Evolutionary conservation across 768 basidiomycete genomes (phyloP).

Genomic region (Leccinum subtestaceum): DNA sequence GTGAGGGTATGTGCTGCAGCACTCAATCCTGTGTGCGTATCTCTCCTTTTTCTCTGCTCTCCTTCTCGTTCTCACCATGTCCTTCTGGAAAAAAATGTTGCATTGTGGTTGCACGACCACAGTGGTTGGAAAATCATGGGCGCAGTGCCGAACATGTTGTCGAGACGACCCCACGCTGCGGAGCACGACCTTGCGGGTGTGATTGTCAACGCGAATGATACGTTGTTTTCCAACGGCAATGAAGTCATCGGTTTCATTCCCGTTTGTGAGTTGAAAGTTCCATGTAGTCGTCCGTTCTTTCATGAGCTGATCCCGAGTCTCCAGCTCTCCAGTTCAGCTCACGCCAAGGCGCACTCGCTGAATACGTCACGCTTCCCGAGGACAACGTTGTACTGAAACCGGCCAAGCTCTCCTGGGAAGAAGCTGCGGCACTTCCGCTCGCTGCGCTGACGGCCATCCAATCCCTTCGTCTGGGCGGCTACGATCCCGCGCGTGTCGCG

Average conservation of each 20-base stretch:
- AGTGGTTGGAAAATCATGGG: slow-evolving; percentile 63
- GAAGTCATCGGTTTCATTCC: slow-evolving; percentile 59
- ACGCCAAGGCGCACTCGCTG: slow-evolving; percentile 53
- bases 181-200: slow-evolving; percentile 66
- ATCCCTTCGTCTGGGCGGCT: slow-evolving; percentile 44
- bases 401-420: slow-evolving; percentile 43
- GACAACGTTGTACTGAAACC: slow-evolving; percentile 35
- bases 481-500: slow-evolving; percentile 39
- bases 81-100: not conserved
- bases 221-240: slow-evolving; percentile 56
- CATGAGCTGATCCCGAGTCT: not conserved
- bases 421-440: slow-evolving; percentile 63
- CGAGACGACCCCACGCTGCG: slow-evolving; percentile 47
- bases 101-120: not conserved
- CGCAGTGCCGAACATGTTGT: slow-evolving; percentile 44
- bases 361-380: slow-evolving; percentile 50
- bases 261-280: slow-evolving; percentile 26
- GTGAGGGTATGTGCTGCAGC: slow-evolving; percentile 54
- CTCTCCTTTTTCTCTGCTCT: not conserved
- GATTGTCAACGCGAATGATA: slow-evolving; percentile 53
- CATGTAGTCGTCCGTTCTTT: not conserved
- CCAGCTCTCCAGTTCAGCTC: slow-evolving; percentile 33
- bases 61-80: not conserved
- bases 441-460: slow-evolving; percentile 59
- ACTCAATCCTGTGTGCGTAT: slow-evolving; percentile 63